Percentiles rank a stretch among this genome's conserved stretches.
Conservation (phyloP, 257 asterid genomes). For the Phtheirospermum japonicum region DNA sequence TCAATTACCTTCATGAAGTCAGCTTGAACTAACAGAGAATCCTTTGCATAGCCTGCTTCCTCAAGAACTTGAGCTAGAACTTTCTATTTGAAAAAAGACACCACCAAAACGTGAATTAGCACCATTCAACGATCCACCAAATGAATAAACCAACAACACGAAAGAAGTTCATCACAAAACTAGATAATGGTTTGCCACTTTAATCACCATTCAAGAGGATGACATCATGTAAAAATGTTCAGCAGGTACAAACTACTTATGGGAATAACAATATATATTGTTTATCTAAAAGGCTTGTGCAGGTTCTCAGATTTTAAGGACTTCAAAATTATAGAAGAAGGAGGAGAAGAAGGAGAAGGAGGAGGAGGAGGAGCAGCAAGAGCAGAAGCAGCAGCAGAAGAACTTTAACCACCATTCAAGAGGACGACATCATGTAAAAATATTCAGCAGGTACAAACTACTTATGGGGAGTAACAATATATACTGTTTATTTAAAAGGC, state of each 20-base stretch:
- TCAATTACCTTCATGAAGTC: conserved; percentile 76
- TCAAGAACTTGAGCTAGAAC: conserved; percentile 76
- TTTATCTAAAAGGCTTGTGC: neutral
- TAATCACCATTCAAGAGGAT: neutral
- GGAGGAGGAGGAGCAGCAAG: too few species aligned
- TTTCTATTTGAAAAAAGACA: conserved; percentile 39
- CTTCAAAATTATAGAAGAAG: too few species aligned
- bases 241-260: neutral
- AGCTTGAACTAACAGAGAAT: conserved; percentile 58
- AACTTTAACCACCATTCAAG: too few species aligned
- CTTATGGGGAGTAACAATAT: neutral
- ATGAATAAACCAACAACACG: conserved; percentile 1
- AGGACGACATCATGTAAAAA: neutral
- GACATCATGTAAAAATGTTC: neutral
- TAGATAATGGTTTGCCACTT: conserved; percentile 8
- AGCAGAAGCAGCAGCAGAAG: too few species aligned
- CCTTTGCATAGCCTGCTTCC: conserved; percentile 83
- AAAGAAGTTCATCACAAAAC: neutral
- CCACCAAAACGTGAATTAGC: conserved; percentile 23
- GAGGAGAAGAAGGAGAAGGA: too few species aligned
- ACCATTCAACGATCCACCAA: conserved; percentile 4
- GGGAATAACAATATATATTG: neutral
- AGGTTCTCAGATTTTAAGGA: conserved; percentile 1
- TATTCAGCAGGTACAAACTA: neutral
- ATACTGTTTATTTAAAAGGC: neutral